These are phyloP conservation scores for Candida insectalens DNA, from an alignment of 805 yeast genomes.

Conservation along the genomic window DNA sequence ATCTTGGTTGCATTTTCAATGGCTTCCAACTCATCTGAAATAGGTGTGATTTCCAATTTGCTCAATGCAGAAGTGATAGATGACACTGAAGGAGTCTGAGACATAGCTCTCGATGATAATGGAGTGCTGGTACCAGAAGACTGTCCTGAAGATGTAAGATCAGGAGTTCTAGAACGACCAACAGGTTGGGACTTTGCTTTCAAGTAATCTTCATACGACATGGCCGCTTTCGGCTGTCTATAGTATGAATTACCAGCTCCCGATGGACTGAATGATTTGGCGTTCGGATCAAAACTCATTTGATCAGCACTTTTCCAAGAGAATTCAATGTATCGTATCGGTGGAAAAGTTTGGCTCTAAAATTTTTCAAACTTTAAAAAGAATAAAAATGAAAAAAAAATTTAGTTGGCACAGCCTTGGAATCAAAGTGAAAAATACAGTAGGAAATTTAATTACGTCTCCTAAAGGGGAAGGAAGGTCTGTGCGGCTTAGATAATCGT, in stretches of 20 bases:
- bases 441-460: no score
- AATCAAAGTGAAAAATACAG: no score
- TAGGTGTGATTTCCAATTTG: conserved; percentile 56
- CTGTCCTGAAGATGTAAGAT: neutral
- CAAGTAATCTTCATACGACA: conserved; percentile 39
- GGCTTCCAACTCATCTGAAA: conserved; percentile 44
- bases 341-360: no score
- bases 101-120: conserved; percentile 19
- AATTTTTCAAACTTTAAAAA: neutral
- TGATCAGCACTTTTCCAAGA: no score
- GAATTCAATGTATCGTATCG: no score
- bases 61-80: conserved; percentile 62
- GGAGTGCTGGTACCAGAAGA: conserved; percentile 10
- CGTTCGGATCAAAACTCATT: conserved; percentile 27
- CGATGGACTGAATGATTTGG: conserved; percentile 23
- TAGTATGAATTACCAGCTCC: conserved; percentile 8
- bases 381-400: conserved; percentile 3
- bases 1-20: conserved; percentile 43
- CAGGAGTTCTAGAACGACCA: neutral
- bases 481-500: no score
- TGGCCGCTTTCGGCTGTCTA: no score
- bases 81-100: conserved; percentile 41
- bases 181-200: conserved; percentile 34
- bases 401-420: no score
- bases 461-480: no score